These are phyloP conservation scores for sweet orange (Citrus sinensis) DNA, from an alignment of 345 rosid genomes.

Conservation along the genomic window DNA sequence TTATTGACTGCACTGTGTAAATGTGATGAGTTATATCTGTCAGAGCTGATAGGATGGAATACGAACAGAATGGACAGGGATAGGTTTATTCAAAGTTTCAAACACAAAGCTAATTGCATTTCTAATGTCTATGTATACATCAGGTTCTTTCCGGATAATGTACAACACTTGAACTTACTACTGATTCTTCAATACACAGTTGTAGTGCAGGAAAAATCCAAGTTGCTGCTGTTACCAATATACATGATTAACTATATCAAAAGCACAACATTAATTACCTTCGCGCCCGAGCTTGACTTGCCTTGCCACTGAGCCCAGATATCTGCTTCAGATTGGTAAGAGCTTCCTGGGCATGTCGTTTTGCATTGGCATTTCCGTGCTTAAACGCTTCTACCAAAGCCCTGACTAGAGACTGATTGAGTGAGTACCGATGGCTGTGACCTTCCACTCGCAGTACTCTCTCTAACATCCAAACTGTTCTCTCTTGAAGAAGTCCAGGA, in stretches of 20 bases:
- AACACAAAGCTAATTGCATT: not conserved
- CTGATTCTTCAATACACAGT: not conserved
- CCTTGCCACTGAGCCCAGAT: conserved; percentile 26
- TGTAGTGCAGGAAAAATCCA: conserved; percentile 8
- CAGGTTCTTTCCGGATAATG: not conserved
- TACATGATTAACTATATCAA: not conserved
- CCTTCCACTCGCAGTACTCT: conserved; percentile 31
- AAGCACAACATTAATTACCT: conserved; percentile 17
- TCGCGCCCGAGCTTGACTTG: conserved; percentile 22
- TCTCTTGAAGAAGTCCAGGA: conserved; percentile 41
- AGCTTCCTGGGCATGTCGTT: conserved; percentile 35
- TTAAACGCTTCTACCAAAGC: conserved; percentile 42
- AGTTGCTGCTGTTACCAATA: not conserved
- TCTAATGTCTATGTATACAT: not conserved
- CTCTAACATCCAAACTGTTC: conserved; percentile 37
- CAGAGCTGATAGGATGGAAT: too few species aligned
- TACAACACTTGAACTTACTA: not conserved
- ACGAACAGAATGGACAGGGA: too few species aligned
- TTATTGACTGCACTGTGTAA: too few species aligned
- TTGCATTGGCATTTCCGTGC: conserved; percentile 33
- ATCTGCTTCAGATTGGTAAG: conserved; percentile 43
- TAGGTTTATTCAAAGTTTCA: too few species aligned
- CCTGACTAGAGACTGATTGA: conserved; percentile 35
- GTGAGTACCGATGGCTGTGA: conserved; percentile 27
- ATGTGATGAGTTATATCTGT: too few species aligned